Base-by-base conservation (phyloP, 148 eudicot genomes). In the Pharnaceum exiguum region DNA sequence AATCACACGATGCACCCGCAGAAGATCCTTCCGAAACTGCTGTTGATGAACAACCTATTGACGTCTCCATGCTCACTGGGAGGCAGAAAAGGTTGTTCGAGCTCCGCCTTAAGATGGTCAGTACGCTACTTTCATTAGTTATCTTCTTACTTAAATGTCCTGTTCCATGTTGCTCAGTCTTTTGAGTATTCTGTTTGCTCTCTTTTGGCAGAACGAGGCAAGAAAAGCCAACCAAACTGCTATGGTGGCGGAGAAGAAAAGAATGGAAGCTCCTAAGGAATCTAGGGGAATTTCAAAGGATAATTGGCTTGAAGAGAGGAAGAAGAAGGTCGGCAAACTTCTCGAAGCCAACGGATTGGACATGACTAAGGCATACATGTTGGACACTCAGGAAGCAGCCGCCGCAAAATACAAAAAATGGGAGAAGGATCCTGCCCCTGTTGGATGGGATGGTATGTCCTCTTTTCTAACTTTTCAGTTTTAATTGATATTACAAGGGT, bases 241-340 rank as follows among this genome's bases (percentile, higher is more conserved):
- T 44, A 86, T 86, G 86, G 86, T 82, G 62, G 73, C 89, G 28
- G 95, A 86, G 69, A 83, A 86, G 74, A 83, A 83, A 72, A 81
- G 73, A 63, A 73, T 67, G 71, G 93, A 85, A 68, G 76, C 82
- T 67, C 95, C 96, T 40, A 25, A 71, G 30, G 98, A 91, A 60
- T 71, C 96, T 47, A 85, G 95, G 62, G 99, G 99, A 21, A 75
- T 93, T 46, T 93, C 99, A 37, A 93, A 89, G 71, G 95, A 93
- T 61, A 93, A 93, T 66, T 93, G 99, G 99, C 62, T 85, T 21
- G 99, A 93, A 44, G 91, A 86, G 56, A 86, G 99, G 83, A 93
- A 93, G 91, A 93, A 93, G 68, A 90, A 82, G 63, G 85, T 90
- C 62, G 95, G 97, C 5, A 86, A 65, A 69, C 83, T 93, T 70